Base-by-base conservation (phyloP, 768 basidiomycete species). In the Zangia roseola region DNA sequence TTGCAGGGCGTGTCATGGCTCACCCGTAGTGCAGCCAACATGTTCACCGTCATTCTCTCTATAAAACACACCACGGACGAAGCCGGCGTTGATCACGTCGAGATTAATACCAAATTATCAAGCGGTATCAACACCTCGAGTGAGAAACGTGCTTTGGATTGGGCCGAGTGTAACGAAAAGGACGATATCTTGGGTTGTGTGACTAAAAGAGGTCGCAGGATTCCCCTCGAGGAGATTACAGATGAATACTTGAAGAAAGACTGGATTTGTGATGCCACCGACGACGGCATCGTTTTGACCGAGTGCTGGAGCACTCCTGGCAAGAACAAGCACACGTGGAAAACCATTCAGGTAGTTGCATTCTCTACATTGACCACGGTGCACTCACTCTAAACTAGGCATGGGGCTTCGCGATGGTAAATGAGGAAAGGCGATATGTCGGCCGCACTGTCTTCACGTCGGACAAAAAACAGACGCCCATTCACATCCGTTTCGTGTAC, bases 1-100 rank as follows among this genome's bases (percentile, higher is more conserved):
- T n/a, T 85, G 3, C 89, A 91, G 63, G 89, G 88, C 42, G 75
- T 91, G 26, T 64, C 82, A 33, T 91, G 88, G 88, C 49, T 83
- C 39, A 85, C 72, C 56, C 80, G 89, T 55, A 82, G 76, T 49
- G 76, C 77, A 20, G 88, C 91, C 57, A 47, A 61, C 20, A 26
- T 72, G 21, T 82, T 77, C 26, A 81, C 78, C 14, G 57, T 91
- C 40, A 85, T 81, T 20, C 77, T 89, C 33, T 45, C 45, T 37
- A 63, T 88, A 58, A 84, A 80, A 49, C 87, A 90, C 59, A 80
- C 75, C 70, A 83, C 76, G 54, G 79, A 84, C 39, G 81, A 77
- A 13, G 68, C 64, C 2, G 78, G 75, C 30, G 58, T 80, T 23
- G 88, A 91, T 64, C 79, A 76, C 61, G 79, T 91, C 53, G 80